These are phyloP conservation scores for Phytophthora pisi DNA, from an alignment of 352 stramenopile species.

Conservation along the genomic window DNA sequence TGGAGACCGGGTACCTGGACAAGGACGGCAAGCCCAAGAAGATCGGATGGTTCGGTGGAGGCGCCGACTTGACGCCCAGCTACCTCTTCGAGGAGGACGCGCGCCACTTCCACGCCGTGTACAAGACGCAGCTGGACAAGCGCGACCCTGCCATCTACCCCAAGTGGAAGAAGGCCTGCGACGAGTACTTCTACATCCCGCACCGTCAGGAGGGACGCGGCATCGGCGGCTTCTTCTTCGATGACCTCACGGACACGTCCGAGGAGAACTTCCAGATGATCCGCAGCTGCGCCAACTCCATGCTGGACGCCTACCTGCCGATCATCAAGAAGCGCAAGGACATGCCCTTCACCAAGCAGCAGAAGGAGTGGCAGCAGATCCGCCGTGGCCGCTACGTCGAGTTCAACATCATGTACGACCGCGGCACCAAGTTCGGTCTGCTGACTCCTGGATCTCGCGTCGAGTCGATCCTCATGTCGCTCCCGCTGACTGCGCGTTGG, in stretches of 20 bases:
- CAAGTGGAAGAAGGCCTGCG: constrained; percentile 97
- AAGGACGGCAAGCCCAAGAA: constrained; percentile 83
- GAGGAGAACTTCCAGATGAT: constrained; percentile 89
- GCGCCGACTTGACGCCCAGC: constrained; percentile 96
- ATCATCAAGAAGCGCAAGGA: constrained; percentile 97
- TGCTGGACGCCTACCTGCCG: constrained; percentile 94
- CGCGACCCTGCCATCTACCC: constrained; percentile 93
- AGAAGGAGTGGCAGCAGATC: constrained; percentile 99
- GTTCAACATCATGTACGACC: constrained; percentile 99
- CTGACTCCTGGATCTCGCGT: constrained; percentile 96
- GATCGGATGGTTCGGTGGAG: constrained; percentile 95
- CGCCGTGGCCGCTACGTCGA: constrained; percentile 97
- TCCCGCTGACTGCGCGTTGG: constrained; percentile 96
- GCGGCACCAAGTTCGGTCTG: constrained; percentile 98
- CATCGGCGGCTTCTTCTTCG: constrained; percentile 98
- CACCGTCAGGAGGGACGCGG: constrained; percentile 96
- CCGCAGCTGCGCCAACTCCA: constrained; percentile 77
- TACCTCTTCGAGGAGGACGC: constrained; percentile 97
- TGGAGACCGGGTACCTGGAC: constrained; percentile 75
- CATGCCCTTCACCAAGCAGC: constrained; percentile 93
- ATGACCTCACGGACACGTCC: constrained; percentile 95
- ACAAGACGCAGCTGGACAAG: constrained; percentile 94
- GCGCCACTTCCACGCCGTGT: constrained; percentile 97
- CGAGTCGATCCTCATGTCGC: constrained; percentile 99
- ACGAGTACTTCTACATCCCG: constrained; percentile 98